Percentiles rank a stretch among this genome's conserved stretches.
Evolutionary conservation across 768 basidiomycete genomes (phyloP).

Genomic region (Hirschioporus abietinus): DNA sequence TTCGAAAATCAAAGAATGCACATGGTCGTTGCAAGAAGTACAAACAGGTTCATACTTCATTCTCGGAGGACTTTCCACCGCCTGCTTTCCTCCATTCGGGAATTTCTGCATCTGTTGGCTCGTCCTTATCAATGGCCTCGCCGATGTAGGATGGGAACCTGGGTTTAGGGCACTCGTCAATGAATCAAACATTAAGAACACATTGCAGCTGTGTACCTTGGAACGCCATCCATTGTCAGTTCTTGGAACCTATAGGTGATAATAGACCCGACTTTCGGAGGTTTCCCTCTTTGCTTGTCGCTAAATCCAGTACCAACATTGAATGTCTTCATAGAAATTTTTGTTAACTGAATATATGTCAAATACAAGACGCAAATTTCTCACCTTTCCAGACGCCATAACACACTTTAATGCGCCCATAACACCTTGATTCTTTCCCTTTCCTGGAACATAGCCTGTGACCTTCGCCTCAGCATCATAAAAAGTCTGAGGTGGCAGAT

Average conservation of each 20-base stretch:
- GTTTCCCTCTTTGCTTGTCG: slow-evolving; percentile 47
- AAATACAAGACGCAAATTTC: neutral
- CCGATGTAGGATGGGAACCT: slow-evolving; percentile 19
- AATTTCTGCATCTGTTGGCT: slow-evolving; percentile 17
- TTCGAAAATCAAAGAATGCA: neutral
- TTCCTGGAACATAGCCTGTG: slow-evolving; percentile 50
- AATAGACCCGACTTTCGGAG: slow-evolving; percentile 51
- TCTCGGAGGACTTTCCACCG: neutral
- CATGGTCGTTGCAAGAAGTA: neutral
- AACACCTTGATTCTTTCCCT: slow-evolving; percentile 43
- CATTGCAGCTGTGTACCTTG: slow-evolving; percentile 32
- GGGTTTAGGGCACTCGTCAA: neutral
- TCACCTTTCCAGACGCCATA: slow-evolving; percentile 58
- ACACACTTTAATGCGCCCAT: slow-evolving; percentile 49
- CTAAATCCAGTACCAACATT: slow-evolving; percentile 51
- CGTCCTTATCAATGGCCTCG: slow-evolving; percentile 17
- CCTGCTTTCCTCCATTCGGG: slow-evolving; percentile 12
- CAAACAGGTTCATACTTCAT: neutral
- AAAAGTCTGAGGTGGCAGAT: slow-evolving; percentile 34
- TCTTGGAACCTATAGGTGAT: slow-evolving; percentile 58
- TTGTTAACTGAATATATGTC: neutral
- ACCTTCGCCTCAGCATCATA: slow-evolving; percentile 58
- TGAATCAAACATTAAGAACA: neutral
- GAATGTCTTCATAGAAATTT: slow-evolving; percentile 35
- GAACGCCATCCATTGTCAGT: slow-evolving; percentile 49